phyloP scores from a whole-genome alignment of 148 eudicot genomes.

The Oxyria digyna region DNA sequence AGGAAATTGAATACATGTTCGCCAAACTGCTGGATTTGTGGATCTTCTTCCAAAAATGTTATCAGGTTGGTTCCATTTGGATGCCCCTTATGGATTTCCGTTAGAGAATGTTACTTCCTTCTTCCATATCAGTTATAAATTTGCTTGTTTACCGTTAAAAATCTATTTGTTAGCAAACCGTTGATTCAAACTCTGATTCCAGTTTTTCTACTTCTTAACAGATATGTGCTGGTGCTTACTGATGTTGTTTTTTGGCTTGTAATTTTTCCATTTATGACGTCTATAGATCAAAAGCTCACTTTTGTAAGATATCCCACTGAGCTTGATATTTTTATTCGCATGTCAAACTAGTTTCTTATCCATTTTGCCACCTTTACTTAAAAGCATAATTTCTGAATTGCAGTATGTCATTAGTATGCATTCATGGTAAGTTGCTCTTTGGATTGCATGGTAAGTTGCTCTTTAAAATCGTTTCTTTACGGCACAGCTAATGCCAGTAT shows the following conservation, averaged over 20 bases:
- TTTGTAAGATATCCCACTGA: constrained; percentile 33
- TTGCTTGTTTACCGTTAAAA: no score
- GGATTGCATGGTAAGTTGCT: constrained; percentile 28
- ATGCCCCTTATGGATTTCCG: no score
- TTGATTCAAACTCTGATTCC: neutral
- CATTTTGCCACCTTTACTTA: neutral
- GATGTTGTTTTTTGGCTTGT: constrained; percentile 78
- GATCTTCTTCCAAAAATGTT: constrained; percentile 47
- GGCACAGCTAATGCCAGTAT: neutral
- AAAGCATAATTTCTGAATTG: neutral
- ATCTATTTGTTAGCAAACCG: neutral
- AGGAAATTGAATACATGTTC: constrained; percentile 5
- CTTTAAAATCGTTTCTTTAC: neutral
- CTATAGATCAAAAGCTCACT: constrained; percentile 23
- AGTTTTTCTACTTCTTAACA: constrained; percentile 13
- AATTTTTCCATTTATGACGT: constrained; percentile 50
- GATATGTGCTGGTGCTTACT: constrained; percentile 69
- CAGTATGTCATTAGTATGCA: constrained; percentile 37
- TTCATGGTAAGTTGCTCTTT: constrained; percentile 22
- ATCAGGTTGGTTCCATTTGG: constrained; percentile 71
- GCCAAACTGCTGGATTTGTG: constrained; percentile 36
- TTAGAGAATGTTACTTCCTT: no score
- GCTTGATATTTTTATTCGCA: neutral
- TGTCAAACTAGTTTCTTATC: neutral
- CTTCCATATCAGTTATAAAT: no score